phyloP scores from a whole-genome alignment of 2,329 filamentous ascomycete genomes.

The Lecanicillium sp. region DNA sequence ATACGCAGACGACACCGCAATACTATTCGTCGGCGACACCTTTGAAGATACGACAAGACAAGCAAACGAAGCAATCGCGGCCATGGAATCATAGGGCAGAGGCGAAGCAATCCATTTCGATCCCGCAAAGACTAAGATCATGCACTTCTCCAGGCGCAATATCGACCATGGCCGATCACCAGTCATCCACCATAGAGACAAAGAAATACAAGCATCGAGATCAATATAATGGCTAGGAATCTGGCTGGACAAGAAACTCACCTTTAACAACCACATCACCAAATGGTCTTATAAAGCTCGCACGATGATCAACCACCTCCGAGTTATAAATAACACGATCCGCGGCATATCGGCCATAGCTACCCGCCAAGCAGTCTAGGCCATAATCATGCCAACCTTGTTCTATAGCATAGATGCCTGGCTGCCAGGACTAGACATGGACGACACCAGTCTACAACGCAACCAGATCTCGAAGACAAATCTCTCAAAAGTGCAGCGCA shows the following conservation, averaged over 20 bases:
- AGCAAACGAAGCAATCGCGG: slow-evolving; percentile 7
- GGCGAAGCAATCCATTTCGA: slow-evolving; percentile 14
- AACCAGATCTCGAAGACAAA: slow-evolving; percentile 5
- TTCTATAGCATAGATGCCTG: slow-evolving; percentile 4
- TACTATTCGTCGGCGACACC: slow-evolving; percentile 10
- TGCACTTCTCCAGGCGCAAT: slow-evolving; percentile 11
- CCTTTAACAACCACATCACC: slow-evolving; percentile 3
- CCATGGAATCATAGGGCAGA: slow-evolving; percentile 11
- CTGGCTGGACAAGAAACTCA: slow-evolving; percentile 6
- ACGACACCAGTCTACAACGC: background rate
- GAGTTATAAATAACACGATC: background rate
- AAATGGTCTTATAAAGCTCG: slow-evolving; percentile 3
- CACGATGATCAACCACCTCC: slow-evolving; percentile 1
- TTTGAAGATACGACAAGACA: slow-evolving; percentile 8
- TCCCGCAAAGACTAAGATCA: slow-evolving; percentile 14
- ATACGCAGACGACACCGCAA: slow-evolving; percentile 14
- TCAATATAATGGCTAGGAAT: slow-evolving; percentile 1
- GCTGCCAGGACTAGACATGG: background rate
- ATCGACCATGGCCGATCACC: background rate
- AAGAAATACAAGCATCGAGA: background rate
- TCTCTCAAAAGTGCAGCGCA: slow-evolving; percentile 1
- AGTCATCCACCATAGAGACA: slow-evolving; percentile 3
- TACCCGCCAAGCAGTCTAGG: background rate
- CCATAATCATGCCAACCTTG: slow-evolving; percentile 1
- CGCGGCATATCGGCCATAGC: background rate